Base-by-base conservation (phyloP, 129 eudicot genomes). In the Tagetes patula region DNA sequence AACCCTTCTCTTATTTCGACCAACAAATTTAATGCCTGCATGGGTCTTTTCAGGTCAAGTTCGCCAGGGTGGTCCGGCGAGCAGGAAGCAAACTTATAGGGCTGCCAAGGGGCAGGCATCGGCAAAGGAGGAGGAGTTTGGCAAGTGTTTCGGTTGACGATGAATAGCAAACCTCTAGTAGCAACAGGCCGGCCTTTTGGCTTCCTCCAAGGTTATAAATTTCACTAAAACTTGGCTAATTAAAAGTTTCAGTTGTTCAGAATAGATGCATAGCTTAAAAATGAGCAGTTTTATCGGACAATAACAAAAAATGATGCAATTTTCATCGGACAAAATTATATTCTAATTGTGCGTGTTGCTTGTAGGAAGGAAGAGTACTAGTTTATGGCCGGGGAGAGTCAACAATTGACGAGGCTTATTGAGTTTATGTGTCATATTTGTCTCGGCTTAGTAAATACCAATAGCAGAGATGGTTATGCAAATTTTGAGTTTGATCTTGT, bases 71-170 rank as follows among this genome's bases (percentile, higher is more conserved):
- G 46, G 74, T 79, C 27, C 38, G 78, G 38, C 73, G 82, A 38
- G 82, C 74, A 55, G 82, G 82, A 79, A 79, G 82, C 53, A 39
- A 50, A 33, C 66, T 79, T 43, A 79, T 79, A 54, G 82, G 82
- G 60, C 72, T 79, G 78, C 71, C 82, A 0, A 72, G 82, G 78
- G 82, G 78, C 45, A 79, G 54, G 12, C 74, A 74, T 56, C 77
- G 30, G 36, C 72, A 78, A 65, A 72, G 20, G 42, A 79, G 27
- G 27, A 20, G 73, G 78, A 79, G 82, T 67, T 79, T 79, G 43
- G 82, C 82, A 65, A 72, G 82, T 79, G 82, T 65, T 72, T 79
- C 82, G 20, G 72, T 78, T 40, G 82, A 79, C 7, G 82, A 79
- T 36, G 82, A 79, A 53, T 79, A 78, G 77, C 77, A 71, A 32